A percentile compares a stretch with the other conserved stretches of the same genome.
Evolutionary conservation across 257 asterid genomes (phyloP).

Genomic region (Solanum bulbocastanum): DNA sequence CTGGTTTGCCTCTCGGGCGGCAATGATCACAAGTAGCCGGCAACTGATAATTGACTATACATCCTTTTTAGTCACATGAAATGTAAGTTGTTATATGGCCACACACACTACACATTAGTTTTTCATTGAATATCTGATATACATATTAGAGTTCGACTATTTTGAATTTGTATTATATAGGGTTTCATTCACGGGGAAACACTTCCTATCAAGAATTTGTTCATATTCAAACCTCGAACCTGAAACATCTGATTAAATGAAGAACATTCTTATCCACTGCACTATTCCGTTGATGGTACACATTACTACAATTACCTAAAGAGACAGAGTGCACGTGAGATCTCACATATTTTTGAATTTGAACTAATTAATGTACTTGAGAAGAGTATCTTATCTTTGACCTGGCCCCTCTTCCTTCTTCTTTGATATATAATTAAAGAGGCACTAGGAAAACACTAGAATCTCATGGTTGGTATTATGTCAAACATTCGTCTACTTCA

Average conservation of each 20-base stretch:
- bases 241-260: too few relatives aligned
- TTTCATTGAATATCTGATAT: too few relatives aligned
- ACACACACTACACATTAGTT: not conserved
- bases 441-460: not conserved
- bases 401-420: not conserved
- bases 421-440: not conserved
- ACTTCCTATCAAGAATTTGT: accelerated
- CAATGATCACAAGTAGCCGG: slow-evolving; percentile 25
- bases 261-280: not conserved
- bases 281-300: not conserved
- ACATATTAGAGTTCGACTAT: too few relatives aligned
- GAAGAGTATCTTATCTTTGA: not conserved
- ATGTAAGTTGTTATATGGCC: not conserved
- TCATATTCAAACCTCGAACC: not conserved
- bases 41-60: slow-evolving; percentile 4
- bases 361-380: not conserved
- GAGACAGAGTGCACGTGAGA: not conserved
- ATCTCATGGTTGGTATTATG: not conserved
- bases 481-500: not conserved
- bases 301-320: not conserved
- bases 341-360: not conserved
- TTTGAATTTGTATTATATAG: too few relatives aligned
- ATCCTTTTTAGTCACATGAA: not conserved
- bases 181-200: accelerated
- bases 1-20: slow-evolving; percentile 2